phyloP scores from a whole-genome alignment of 2,329 filamentous ascomycete genomes.

The Hypoxylon rubiginosum region DNA sequence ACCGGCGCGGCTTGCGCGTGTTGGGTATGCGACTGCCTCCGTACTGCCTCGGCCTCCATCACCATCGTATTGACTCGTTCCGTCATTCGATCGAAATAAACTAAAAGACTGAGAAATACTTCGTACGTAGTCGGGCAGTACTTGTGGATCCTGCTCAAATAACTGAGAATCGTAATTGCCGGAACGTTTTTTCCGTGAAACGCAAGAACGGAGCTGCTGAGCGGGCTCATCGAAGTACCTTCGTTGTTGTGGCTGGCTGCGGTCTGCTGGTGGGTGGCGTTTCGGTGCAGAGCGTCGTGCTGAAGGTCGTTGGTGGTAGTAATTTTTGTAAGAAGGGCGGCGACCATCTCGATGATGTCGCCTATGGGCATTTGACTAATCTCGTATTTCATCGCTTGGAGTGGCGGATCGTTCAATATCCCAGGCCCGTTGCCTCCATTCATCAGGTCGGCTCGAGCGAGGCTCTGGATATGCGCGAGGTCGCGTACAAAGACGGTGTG shows the following conservation, averaged over 20 bases:
- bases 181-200: slow-evolving; percentile 99
- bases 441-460: slow-evolving; percentile 83
- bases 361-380: slow-evolving; percentile 98
- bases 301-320: slow-evolving; percentile 96
- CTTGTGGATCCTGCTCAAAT: slow-evolving; percentile 95
- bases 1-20: slow-evolving; percentile 21
- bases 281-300: slow-evolving; percentile 89
- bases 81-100: slow-evolving; percentile 99
- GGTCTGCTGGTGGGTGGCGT: slow-evolving; percentile 70
- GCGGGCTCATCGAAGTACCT: slow-evolving; percentile 69
- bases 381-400: slow-evolving; percentile 80
- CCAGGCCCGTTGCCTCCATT: slow-evolving; percentile 63
- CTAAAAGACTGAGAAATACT: slow-evolving; percentile 92
- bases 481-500: slow-evolving; percentile 84
- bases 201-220: slow-evolving; percentile 80
- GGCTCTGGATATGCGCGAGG: slow-evolving; percentile 89
- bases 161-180: slow-evolving; percentile 96
- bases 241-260: slow-evolving; percentile 60
- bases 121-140: slow-evolving; percentile 99
- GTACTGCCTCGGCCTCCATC: slow-evolving; percentile 73
- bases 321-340: slow-evolving; percentile 94
- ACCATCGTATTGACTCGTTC: slow-evolving; percentile 90
- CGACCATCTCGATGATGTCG: slow-evolving; percentile 99
- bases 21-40: slow-evolving; percentile 56
- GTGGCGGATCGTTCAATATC: slow-evolving; percentile 64